Evolutionary conservation across 441 rosid species (phyloP), one percentile per base, ranked within the genome.

Genomic region (Brassica hybrid): DNA sequence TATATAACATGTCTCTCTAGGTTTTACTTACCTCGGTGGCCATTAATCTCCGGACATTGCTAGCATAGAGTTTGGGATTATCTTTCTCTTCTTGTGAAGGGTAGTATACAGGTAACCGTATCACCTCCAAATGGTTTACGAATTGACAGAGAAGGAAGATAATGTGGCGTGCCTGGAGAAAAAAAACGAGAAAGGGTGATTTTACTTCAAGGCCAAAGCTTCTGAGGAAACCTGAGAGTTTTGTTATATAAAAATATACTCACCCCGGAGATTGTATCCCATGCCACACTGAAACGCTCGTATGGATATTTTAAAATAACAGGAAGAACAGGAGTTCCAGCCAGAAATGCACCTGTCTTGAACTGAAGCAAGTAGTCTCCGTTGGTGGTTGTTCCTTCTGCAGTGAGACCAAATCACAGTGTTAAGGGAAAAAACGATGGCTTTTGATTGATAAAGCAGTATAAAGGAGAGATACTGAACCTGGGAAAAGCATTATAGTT

Each of bases 341-440:
- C 92, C 81, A 94, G 83, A 88, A 96, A 96, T 54, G 94, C 98
- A 83, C 99, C 99, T 0, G 99, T 91, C 87, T 94, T 96, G 86
- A 94, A 96, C 18, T 97, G 92, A 76, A 96, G 97, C 36, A 94
- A 92, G 80, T 81, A 96, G 74, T 90, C 90, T 75, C 98, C 99
- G 67, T 96, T 96, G 78, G 99, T 92, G 27, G 98, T 96, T 73
- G 99, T 96, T 83, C 99, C 99, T 88, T 96, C 99, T 96, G 91
- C 62, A 1, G 67, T 61, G 62, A 76, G 30, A 66, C 32, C 65
- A 76, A 54, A n/a, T 11, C 43, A 21, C 14, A 25, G 4, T 19
- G 16, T 36, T 45, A 21, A 21, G 77, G 18, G 5, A 0, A 48
- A 0, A 58, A 48, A 23, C 6, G 18, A 66, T 59, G 71, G 0